Percentiles rank a stretch among this genome's conserved stretches.
These are phyloP conservation scores for Didymella segeticola DNA, from an alignment of 2,329 filamentous ascomycete genomes.

Conservation along the genomic window DNA sequence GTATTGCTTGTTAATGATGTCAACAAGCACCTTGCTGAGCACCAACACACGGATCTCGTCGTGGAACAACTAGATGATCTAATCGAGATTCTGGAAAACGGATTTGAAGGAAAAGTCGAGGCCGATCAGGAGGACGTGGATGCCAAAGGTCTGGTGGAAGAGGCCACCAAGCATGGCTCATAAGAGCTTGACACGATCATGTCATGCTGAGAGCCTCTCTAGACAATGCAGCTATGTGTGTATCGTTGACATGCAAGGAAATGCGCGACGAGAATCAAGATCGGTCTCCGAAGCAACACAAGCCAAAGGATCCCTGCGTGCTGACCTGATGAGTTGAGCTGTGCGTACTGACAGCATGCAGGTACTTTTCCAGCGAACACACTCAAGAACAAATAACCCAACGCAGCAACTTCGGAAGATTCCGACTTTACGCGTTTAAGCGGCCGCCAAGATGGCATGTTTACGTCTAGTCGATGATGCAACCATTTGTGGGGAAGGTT, in stretches of 20 bases:
- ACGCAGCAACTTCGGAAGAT: background rate
- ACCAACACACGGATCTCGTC: conserved; percentile 78
- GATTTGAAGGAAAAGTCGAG: conserved; percentile 65
- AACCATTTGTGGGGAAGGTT: conserved; percentile 12
- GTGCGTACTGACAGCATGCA: conserved; percentile 3
- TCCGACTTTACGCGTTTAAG: background rate
- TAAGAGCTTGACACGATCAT: background rate
- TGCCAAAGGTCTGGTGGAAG: conserved; percentile 31
- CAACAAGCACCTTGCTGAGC: conserved; percentile 72
- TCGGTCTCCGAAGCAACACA: conserved; percentile 17
- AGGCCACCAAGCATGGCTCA: conserved; percentile 12
- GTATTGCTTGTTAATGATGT: conserved; percentile 86
- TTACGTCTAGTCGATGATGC: conserved; percentile 10
- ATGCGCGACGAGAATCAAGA: background rate
- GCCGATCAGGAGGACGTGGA: conserved; percentile 36
- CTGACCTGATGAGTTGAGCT: background rate
- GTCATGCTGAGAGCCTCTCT: background rate
- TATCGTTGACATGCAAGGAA: conserved; percentile 6
- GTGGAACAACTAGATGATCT: conserved; percentile 76
- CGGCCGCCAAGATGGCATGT: background rate
- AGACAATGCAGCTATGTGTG: conserved; percentile 1
- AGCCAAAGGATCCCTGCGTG: conserved; percentile 6
- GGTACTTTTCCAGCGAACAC: conserved; percentile 1
- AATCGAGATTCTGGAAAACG: conserved; percentile 74
- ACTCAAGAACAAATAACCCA: background rate